Evolutionary conservation across 2,329 filamentous ascomycete genomes (phyloP).

Genomic region (Anthostomella pinea): DNA sequence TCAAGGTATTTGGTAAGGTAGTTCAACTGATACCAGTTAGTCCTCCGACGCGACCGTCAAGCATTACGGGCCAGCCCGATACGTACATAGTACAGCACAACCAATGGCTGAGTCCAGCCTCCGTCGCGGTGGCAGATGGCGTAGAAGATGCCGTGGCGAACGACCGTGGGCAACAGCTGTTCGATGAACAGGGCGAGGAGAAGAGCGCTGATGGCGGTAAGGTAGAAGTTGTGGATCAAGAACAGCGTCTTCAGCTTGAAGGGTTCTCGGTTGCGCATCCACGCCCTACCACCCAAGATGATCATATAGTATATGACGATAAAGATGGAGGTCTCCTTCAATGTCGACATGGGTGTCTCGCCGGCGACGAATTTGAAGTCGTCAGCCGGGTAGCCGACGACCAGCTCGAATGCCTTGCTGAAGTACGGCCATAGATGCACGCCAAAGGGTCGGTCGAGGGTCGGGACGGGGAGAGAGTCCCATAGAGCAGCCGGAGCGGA

Average conservation of each 20-base stretch:
- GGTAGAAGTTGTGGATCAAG: conserved; percentile 93
- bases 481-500: conserved; percentile 42
- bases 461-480: conserved; percentile 65
- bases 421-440: conserved; percentile 92
- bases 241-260: conserved; percentile 88
- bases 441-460: conserved; percentile 89
- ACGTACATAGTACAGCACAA: conserved; percentile 95
- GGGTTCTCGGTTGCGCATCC: conserved; percentile 83
- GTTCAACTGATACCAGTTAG: conserved; percentile 69
- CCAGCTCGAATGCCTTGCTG: conserved; percentile 74
- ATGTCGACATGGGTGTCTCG: conserved; percentile 83
- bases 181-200: conserved; percentile 85
- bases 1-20: conserved; percentile 98
- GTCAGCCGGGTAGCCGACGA: conserved; percentile 77
- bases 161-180: conserved; percentile 82
- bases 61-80: not conserved
- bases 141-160: conserved; percentile 79
- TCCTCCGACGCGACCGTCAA: conserved; percentile 12
- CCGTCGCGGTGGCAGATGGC: conserved; percentile 79
- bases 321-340: conserved; percentile 76
- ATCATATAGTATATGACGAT: conserved; percentile 87
- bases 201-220: conserved; percentile 79
- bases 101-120: conserved; percentile 90
- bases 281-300: conserved; percentile 87
- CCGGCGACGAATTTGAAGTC: conserved; percentile 83